Evolutionary conservation across 306 rosid species (phyloP), one percentile per base, ranked within the genome.

Genomic region (Malus sylvestris): DNA sequence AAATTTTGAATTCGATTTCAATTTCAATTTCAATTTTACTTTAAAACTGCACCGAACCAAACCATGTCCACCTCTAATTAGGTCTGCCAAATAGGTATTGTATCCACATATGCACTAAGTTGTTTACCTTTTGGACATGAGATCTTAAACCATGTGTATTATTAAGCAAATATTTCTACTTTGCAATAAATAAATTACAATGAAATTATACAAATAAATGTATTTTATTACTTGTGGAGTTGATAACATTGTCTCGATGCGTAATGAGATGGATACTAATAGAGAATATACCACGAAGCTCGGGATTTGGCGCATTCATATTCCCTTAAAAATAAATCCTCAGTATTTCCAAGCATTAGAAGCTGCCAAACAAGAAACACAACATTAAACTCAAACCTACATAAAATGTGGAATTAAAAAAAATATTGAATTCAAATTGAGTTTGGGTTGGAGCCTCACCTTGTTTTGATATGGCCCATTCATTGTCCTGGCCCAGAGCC

Each of bases 401-500:
- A 27, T 62, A 46, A 53, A 53, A 19, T 20, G 19, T 20, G 10
- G 16, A 46, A 12, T 46, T 14, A 46, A 46, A 46, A 46, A 46
- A 14, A 10, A 12, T 2, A 12, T 46, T 46, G 52, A 46, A 2
- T 3, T 6, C 2, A 49, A 49, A 14, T 27, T 35, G 10, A 19
- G 10, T 20, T 19, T 19, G 15, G 22, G 60, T 18, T 25, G 53
- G 16, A 44, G 3, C 19, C 2, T 7, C 79, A 89, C 97, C 97
- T 86, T 83, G 77, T 38, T 45, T 74, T 15, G 96, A 85, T 57
- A 91, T 71, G 57, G 81, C 71, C 98, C 96, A 93, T 22, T 80
- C 78, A 73, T 88, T 86, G 20, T 93, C 98, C 73, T 83, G 83
- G 3, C 93, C 88, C 33, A 88, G 57, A 75, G 96, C 93, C 98